Conservation (phyloP, 2,329 filamentous ascomycete species). For the Mollisia scopiformis region DNA sequence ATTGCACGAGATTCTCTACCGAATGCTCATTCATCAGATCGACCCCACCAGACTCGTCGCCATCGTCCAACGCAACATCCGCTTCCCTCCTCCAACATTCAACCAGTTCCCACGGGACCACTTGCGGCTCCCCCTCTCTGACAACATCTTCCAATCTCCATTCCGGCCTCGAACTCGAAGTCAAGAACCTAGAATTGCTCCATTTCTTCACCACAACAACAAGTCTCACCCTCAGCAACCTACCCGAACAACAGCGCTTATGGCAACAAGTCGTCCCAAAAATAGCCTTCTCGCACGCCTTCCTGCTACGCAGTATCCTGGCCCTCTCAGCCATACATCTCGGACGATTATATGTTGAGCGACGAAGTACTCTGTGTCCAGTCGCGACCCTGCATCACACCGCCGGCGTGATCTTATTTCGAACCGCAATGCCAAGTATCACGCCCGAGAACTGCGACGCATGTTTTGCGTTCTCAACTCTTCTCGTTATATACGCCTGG, state of each 20-base stretch:
- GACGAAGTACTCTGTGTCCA: background rate
- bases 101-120: too few relatives aligned
- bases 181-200: conserved; percentile 19
- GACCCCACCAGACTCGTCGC: background rate
- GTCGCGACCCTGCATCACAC: conserved; percentile 13
- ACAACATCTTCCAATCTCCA: background rate
- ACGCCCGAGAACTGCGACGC: conserved; percentile 17
- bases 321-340: conserved; percentile 17
- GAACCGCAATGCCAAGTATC: conserved; percentile 8
- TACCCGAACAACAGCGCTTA: conserved; percentile 2
- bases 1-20: background rate
- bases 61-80: background rate
- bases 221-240: conserved; percentile 13
- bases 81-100: too few relatives aligned
- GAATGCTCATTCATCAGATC: background rate
- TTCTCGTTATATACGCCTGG: conserved; percentile 18
- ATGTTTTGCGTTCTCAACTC: conserved; percentile 12
- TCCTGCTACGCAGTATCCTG: conserved; percentile 20
- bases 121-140: background rate
- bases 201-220: conserved; percentile 20
- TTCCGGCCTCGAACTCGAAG: background rate
- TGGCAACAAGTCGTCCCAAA: conserved; percentile 20
- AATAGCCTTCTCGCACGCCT: conserved; percentile 17
- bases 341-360: conserved; percentile 4
- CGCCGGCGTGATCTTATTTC: conserved; percentile 8